These are phyloP conservation scores for Kwoniella bestiolae DNA, from an alignment of 768 basidiomycete genomes.

Conservation along the genomic window DNA sequence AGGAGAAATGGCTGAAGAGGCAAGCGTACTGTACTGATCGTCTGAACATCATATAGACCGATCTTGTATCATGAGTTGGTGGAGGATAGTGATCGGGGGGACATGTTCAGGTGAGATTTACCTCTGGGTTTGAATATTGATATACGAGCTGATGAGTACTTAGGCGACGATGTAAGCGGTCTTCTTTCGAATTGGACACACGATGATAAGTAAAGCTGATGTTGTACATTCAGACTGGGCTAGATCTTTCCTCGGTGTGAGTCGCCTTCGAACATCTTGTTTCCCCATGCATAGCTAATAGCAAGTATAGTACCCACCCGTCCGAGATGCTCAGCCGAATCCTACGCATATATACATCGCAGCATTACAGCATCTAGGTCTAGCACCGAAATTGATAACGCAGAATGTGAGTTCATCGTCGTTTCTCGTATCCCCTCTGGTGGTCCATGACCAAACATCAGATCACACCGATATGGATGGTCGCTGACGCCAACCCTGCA, in stretches of 20 bases:
- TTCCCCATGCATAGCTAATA: not conserved
- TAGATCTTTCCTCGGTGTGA: conserved; percentile 54
- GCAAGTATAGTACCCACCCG: conserved; percentile 70
- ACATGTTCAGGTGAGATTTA: conserved; percentile 68
- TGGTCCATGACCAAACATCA: not conserved
- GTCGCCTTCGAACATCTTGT: not conserved
- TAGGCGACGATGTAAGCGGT: conserved; percentile 69
- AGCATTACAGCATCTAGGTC: conserved; percentile 72
- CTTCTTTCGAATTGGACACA: not conserved
- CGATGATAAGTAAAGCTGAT: not conserved
- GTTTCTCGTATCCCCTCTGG: too few species aligned
- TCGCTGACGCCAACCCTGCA: conserved; percentile 35
- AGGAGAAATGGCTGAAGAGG: not conserved
- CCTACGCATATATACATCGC: conserved; percentile 86
- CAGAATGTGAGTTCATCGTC: conserved; percentile 48
- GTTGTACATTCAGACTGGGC: conserved; percentile 64
- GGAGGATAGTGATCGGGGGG: conserved; percentile 71
- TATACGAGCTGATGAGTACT: conserved; percentile 4
- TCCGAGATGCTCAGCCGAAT: conserved; percentile 81
- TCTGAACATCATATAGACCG: conserved; percentile 34
- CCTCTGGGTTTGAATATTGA: not conserved
- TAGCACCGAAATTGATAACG: conserved; percentile 72
- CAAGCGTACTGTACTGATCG: too few species aligned
- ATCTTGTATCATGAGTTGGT: conserved; percentile 79
- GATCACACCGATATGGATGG: not conserved